phyloP scores from a whole-genome alignment of 1,284 basidiomycete species.

The Ustilago hordei region DNA sequence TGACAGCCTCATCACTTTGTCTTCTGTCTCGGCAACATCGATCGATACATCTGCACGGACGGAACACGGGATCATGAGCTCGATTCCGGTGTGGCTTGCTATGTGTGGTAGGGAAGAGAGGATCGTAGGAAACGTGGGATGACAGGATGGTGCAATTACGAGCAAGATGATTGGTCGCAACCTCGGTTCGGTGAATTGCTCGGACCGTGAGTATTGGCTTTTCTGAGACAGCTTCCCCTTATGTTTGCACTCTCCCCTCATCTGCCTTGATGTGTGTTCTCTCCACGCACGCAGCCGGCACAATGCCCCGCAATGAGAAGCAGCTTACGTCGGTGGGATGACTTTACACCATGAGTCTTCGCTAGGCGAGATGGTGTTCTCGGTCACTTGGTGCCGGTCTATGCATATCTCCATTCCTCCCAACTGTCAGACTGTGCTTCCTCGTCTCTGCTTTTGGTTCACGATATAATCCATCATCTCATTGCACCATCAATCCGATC shows the following conservation, averaged over 20 bases:
- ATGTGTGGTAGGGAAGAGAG: background rate
- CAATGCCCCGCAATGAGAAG: conserved; percentile 1
- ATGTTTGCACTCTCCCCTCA: background rate
- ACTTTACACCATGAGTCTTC: background rate
- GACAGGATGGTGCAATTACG: conserved; percentile 4
- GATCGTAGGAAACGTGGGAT: background rate
- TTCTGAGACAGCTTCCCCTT: conserved; percentile 3
- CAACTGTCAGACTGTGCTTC: background rate
- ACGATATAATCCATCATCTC: background rate
- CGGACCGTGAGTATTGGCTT: conserved; percentile 1
- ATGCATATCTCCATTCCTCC: background rate
- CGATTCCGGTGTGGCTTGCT: background rate
- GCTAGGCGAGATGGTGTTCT: background rate
- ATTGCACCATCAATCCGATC: background rate
- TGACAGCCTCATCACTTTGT: background rate
- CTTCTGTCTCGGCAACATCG: background rate
- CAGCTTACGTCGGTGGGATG: background rate
- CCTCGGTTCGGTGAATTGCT: conserved; percentile 25
- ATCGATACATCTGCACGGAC: background rate
- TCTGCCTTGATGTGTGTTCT: background rate
- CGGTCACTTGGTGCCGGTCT: background rate
- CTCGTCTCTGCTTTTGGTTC: background rate
- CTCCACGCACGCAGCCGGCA: background rate
- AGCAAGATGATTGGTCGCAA: conserved; percentile 9
- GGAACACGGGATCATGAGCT: background rate